phyloP scores from a whole-genome alignment of 179 eudicot genomes.

The Kewa caespitosa region DNA sequence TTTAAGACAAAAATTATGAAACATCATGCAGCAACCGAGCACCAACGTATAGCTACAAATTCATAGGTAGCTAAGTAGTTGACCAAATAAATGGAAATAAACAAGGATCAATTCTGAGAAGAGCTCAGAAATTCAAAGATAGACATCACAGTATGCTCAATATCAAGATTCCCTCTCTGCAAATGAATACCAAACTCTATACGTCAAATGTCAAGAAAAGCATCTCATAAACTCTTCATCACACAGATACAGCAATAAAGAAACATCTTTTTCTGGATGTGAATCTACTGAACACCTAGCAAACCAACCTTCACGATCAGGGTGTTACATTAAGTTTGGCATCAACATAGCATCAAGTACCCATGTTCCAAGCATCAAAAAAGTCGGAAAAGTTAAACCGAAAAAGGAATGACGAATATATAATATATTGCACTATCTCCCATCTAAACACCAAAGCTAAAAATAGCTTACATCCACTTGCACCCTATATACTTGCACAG shows the following conservation, averaged over 20 bases:
- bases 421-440: background rate
- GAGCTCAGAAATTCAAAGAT: background rate
- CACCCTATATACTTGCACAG: background rate
- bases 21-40: background rate
- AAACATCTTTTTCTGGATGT: no score
- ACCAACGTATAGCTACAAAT: background rate
- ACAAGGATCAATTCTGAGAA: background rate
- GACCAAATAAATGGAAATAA: background rate
- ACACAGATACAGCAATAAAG: background rate
- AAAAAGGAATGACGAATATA: background rate
- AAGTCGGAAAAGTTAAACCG: background rate
- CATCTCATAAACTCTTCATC: background rate
- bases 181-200: background rate
- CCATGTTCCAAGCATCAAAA: background rate
- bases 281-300: background rate
- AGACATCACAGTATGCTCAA: background rate
- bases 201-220: background rate
- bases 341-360: background rate
- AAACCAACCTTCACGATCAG: background rate
- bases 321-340: background rate
- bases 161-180: background rate
- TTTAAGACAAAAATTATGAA: background rate
- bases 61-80: background rate
- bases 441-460: background rate
- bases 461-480: background rate